Base-by-base conservation (phyloP, 352 stramenopile genomes). In the Pythium vanterpoolii region DNA sequence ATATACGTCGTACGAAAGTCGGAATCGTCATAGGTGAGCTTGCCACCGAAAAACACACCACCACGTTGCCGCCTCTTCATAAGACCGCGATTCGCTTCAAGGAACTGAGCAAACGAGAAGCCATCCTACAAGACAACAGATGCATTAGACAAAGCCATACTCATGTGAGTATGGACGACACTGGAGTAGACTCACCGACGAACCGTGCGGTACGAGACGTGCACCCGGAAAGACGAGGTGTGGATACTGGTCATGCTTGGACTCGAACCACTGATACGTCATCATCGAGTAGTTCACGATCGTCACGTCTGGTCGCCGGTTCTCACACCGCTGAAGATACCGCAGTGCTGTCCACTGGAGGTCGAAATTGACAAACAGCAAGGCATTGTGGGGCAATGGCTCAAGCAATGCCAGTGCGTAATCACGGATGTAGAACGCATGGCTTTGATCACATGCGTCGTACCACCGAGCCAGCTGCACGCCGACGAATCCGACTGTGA, bases 301-400 rank as follows among this genome's bases (percentile, higher is more conserved):
- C 1, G 68, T 89, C 6, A 97, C 60, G 64, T 97, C 86, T 2
- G 53, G 36, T 27, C 63, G 56, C 7, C 36, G 50, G 8, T 56
- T 14, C 71, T 96, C 86, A 62, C 90, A 97, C 24, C 78, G 65
- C 67, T 96, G 83, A 18, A 96, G 60, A 56, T 97, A 97, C 16
- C 90, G 64, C n/a, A 95, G 56, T n/a, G 77, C 70, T 10, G 87
- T 95, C 84, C 86, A 96, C 56, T 93, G 81, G 63, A 92, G 71
- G 60, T 96, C 87, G 58, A 93, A 96, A 53, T 95, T 95, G 30
- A 90, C 79, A 24, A 97, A 71, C 5, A 97, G 62, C 9, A 96
- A 53, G 4, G 87, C 78, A 40, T 80, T 60, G 11, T 13, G 24
- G 2, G 90, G 88, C 4, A 97, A 64, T 10, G 84, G 75, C 16